Evolutionary conservation across 2,329 filamentous ascomycete genomes (phyloP).

Genomic region (Colletotrichum karsti): DNA sequence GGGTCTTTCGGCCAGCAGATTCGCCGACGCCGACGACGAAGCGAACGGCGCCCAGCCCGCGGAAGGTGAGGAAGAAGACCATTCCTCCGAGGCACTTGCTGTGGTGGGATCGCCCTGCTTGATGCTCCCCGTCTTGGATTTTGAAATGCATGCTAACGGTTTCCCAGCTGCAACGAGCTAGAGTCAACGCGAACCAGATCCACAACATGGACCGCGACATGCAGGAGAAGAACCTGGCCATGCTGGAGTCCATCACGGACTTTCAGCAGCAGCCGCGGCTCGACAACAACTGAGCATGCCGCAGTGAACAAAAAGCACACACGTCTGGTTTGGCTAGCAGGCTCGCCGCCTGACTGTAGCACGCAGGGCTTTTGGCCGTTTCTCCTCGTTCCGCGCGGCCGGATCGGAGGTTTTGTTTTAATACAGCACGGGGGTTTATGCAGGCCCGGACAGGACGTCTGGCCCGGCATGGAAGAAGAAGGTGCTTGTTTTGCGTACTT

Average conservation of each 20-base stretch:
- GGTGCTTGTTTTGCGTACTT: slow-evolving; percentile 25
- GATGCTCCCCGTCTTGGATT: slow-evolving; percentile 42
- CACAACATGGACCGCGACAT: slow-evolving; percentile 64
- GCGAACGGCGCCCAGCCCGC: slow-evolving; percentile 43
- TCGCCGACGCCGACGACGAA: slow-evolving; percentile 51
- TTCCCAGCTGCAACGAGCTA: slow-evolving; percentile 34
- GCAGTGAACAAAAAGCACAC: neutral
- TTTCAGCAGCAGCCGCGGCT: slow-evolving; percentile 24
- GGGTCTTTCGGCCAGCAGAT: slow-evolving; percentile 64
- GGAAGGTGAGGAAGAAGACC: slow-evolving; percentile 70
- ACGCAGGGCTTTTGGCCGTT: slow-evolving; percentile 12
- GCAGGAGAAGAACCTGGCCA: slow-evolving; percentile 59
- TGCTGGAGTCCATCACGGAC: slow-evolving; percentile 34
- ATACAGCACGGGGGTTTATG: slow-evolving; percentile 16
- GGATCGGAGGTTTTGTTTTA: slow-evolving; percentile 24
- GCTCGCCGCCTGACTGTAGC: slow-evolving; percentile 12
- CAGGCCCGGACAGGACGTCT: neutral
- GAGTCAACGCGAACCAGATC: slow-evolving; percentile 56
- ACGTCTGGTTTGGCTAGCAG: slow-evolving; percentile 14
- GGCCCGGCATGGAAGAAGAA: neutral
- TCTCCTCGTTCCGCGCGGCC: slow-evolving; percentile 23
- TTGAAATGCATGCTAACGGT: slow-evolving; percentile 31
- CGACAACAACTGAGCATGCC: slow-evolving; percentile 15
- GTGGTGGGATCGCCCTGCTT: slow-evolving; percentile 68
- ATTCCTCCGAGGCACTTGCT: slow-evolving; percentile 72